A percentile compares a stretch with the other conserved stretches of the same genome.
phyloP scores from a whole-genome alignment of 495 filamentous ascomycete species.

The Hypoxylon perforatum region DNA sequence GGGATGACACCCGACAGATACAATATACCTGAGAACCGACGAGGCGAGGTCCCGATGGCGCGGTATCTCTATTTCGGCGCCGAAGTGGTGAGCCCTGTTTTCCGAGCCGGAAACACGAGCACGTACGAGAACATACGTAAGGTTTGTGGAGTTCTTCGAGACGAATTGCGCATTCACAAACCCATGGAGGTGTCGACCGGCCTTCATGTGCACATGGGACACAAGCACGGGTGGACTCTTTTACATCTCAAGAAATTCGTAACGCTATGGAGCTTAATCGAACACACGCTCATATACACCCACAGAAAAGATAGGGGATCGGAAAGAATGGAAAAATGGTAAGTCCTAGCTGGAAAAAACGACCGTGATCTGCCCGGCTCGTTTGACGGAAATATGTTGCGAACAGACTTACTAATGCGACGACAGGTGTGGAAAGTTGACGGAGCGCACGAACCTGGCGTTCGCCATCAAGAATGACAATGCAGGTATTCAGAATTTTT shows the following conservation, averaged over 20 bases:
- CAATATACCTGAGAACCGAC: neutral
- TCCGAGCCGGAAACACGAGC: neutral
- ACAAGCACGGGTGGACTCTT: constrained; percentile 38
- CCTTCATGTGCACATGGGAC: constrained; percentile 37
- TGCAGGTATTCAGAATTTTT: too few relatives aligned
- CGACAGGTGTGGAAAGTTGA: too few relatives aligned
- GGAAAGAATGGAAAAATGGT: constrained; percentile 5
- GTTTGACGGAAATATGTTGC: too few relatives aligned
- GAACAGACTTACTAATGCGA: too few relatives aligned
- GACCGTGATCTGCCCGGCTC: too few relatives aligned
- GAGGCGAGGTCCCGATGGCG: neutral
- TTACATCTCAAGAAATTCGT: constrained; percentile 35
- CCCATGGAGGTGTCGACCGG: constrained; percentile 36
- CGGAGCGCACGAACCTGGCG: too few relatives aligned
- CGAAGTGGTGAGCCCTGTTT: constrained; percentile 35
- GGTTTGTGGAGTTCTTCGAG: constrained; percentile 26
- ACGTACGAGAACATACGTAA: constrained; percentile 7
- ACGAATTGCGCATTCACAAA: constrained; percentile 35
- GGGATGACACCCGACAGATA: constrained; percentile 26
- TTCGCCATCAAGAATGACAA: too few relatives aligned
- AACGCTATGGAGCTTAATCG: constrained; percentile 31
- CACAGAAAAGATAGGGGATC: constrained; percentile 34
- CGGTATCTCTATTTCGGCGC: constrained; percentile 36
- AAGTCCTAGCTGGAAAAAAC: too few relatives aligned
- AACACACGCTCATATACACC: constrained; percentile 13